Base-by-base conservation (phyloP, 2,329 filamentous ascomycete species). In the Zasmidium angulare region DNA sequence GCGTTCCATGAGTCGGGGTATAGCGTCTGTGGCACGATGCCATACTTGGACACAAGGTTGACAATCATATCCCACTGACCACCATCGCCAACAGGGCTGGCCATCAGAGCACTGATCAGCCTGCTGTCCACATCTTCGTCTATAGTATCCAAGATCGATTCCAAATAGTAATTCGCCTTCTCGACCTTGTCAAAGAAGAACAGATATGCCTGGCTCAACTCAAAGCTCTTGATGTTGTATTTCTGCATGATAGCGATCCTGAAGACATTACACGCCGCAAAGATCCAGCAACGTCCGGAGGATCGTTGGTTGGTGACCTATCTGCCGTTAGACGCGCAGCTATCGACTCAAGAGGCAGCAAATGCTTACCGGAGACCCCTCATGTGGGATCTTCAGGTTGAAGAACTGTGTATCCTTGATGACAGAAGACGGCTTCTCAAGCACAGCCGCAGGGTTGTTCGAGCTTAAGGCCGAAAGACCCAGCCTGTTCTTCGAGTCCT, bases 161-260 rank as follows among this genome's bases (percentile, higher is more conserved):
- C 91, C 19, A 96, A 82, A 77, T 96, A 96, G 79, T 85, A 96
- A 75, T 96, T 96, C 9, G 89, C 83, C 76, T 96, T 96, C 75
- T 96, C 92, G 20, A 96, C 84, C 78, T 96, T 96, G 75, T 96
- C 92, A 88, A 89, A 96, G 82, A 91, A 96, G 78, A 93, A 96
- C 2, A 96, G 82, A 70, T 96, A 96, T 1, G 88, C 82, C 76
- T 96, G 92, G 26, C 88, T 92, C n/a, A 96, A 81, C 79, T 96
- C 90, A 69, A 96, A 96, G 55, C 84, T 81, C 50, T 87, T 84
- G 20, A 96, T 83, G 63, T 86, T 85, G 75, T 96, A 89, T 69
- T 88, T 88, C 75, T 90, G 89, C 88, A 95, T 93, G 50, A 96
- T 81, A 0, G 91, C 89, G n/a, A 96, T 84, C 24, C 92, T 88